These are phyloP conservation scores for Metrosideros polymorpha DNA, from an alignment of 441 rosid species.

Conservation along the genomic window DNA sequence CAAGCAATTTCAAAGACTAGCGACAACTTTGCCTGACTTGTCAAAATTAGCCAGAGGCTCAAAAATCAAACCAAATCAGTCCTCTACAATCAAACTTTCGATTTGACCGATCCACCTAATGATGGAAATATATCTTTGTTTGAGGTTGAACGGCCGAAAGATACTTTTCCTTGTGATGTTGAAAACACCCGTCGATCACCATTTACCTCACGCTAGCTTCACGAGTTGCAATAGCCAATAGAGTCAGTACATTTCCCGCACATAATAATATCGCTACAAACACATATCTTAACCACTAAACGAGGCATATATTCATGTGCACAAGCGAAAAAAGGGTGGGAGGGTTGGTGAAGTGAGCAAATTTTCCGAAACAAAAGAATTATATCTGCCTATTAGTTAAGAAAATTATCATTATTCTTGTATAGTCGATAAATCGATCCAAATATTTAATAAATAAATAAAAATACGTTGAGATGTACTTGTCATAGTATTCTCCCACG, in stretches of 20 bases:
- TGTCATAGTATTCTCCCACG: background rate
- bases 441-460: background rate
- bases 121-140: background rate
- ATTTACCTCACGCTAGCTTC: background rate
- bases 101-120: background rate
- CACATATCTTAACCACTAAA: too few relatives aligned
- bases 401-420: background rate
- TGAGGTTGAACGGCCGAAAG: background rate
- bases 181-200: background rate
- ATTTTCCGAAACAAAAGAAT: too few relatives aligned
- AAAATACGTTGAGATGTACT: background rate
- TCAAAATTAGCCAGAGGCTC: background rate
- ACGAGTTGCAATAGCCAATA: background rate
- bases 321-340: background rate
- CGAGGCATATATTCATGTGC: background rate
- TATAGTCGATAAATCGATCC: background rate
- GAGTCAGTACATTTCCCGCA: background rate
- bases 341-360: background rate
- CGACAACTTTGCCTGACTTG: accelerated
- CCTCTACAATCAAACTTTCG: accelerated
- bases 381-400: background rate
- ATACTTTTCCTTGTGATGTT: background rate
- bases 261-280: too few relatives aligned
- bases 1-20: background rate
- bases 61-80: background rate